Conservation (phyloP, 495 filamentous ascomycete genomes). For the Xylaria palmicola region DNA sequence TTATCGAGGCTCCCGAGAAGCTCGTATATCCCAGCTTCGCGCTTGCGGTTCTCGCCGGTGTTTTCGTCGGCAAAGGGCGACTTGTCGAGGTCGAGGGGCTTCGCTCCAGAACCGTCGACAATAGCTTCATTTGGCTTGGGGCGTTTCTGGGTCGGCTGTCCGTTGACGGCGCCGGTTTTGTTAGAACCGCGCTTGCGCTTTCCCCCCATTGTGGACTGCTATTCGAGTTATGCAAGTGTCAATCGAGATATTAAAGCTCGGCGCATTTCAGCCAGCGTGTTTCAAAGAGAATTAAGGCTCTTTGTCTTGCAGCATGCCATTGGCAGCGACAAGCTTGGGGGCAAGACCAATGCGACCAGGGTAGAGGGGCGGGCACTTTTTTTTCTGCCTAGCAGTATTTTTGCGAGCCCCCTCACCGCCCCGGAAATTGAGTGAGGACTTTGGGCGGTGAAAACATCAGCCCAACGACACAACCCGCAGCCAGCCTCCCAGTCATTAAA, state of each 20-base stretch:
- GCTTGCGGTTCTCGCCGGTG: constrained; percentile 41
- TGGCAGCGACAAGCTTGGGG: no score
- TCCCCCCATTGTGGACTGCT: constrained; percentile 2
- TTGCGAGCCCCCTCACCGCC: not conserved
- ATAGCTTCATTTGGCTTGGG: constrained; percentile 35
- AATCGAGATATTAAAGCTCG: not conserved
- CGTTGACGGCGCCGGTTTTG: constrained; percentile 28
- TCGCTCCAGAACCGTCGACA: constrained; percentile 28
- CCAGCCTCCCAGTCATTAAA: no score
- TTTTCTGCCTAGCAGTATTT: constrained; percentile 13
- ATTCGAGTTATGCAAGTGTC: no score
- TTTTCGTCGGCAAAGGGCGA: constrained; percentile 44
- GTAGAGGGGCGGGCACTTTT: not conserved
- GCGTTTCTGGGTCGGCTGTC: constrained; percentile 42
- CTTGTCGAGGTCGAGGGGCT: constrained; percentile 37
- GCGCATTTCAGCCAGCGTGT: not conserved
- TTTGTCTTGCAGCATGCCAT: no score
- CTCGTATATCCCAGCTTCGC: constrained; percentile 53
- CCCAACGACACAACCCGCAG: no score
- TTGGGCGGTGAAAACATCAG: constrained; percentile 10
- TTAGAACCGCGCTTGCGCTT: constrained; percentile 46
- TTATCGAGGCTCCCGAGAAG: constrained; percentile 50
- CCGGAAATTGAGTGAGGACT: not conserved
- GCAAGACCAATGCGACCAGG: not conserved
- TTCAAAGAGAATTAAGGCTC: no score